Percentiles rank a stretch among this genome's conserved stretches.
Evolutionary conservation across 179 eudicot genomes (phyloP).

Genomic region (Drosera spatulata): DNA sequence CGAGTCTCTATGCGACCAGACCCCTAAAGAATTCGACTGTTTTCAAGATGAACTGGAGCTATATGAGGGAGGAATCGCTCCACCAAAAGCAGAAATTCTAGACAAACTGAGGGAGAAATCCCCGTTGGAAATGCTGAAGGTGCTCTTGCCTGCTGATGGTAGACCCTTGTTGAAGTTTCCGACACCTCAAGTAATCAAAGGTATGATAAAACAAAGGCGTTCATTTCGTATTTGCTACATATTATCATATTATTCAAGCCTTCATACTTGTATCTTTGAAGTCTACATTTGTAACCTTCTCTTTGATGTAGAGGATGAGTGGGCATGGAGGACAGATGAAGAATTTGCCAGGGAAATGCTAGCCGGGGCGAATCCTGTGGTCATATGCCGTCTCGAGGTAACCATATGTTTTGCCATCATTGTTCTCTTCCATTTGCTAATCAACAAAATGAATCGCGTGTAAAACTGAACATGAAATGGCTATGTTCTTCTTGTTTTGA

Average conservation of each 20-base stretch:
- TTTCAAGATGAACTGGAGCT: slow-evolving; percentile 45
- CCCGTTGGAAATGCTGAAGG: slow-evolving; percentile 26
- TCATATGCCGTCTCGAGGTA: slow-evolving; percentile 52
- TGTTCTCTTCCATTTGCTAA: no score
- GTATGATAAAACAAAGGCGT: slow-evolving; percentile 11
- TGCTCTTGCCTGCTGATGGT: slow-evolving; percentile 38
- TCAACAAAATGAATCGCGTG: no score
- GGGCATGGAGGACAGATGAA: slow-evolving; percentile 91
- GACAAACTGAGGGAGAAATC: slow-evolving; percentile 20
- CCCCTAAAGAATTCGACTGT: slow-evolving; percentile 57
- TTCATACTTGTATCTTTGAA: no score
- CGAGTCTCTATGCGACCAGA: slow-evolving; percentile 35
- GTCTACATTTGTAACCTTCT: no score
- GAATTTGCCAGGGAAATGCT: slow-evolving; percentile 87
- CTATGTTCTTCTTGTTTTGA: no score
- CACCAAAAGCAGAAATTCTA: slow-evolving; percentile 17
- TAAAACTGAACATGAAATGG: no score
- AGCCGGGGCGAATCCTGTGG: slow-evolving; percentile 65
- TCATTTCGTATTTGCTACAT: no score
- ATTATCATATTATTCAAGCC: no score
- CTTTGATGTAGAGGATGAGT: slow-evolving; percentile 29
- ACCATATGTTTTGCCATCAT: no score
- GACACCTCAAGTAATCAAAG: slow-evolving; percentile 52
- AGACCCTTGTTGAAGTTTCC: slow-evolving; percentile 49
- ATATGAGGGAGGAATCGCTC: slow-evolving; percentile 37